phyloP scores from a whole-genome alignment of 768 basidiomycete species.

The Trametes maxima region DNA sequence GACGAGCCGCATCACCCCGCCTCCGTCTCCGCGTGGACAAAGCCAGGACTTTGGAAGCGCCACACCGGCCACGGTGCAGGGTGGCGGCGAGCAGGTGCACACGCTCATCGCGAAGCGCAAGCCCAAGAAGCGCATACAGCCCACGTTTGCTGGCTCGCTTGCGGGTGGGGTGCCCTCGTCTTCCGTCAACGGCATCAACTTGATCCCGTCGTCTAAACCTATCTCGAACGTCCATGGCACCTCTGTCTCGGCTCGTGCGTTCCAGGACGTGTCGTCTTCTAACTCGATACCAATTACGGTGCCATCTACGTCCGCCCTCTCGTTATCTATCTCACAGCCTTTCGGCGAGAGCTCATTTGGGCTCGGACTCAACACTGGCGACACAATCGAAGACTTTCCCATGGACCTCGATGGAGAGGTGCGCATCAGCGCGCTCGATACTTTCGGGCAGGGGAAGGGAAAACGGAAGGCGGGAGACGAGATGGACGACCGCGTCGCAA shows the following conservation, averaged over 20 bases:
- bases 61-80: slow-evolving; percentile 29
- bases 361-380: slow-evolving; percentile 29
- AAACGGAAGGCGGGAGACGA: slow-evolving; percentile 50
- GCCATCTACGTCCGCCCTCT: slow-evolving; percentile 18
- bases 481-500: slow-evolving; percentile 35
- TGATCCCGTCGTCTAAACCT: slow-evolving; percentile 13
- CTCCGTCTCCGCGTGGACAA: slow-evolving; percentile 47
- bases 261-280: slow-evolving; percentile 17
- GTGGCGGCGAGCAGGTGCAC: slow-evolving; percentile 61
- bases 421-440: slow-evolving; percentile 42
- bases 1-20: slow-evolving; percentile 43
- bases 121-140: slow-evolving; percentile 65
- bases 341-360: slow-evolving; percentile 19
- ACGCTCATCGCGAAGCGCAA: slow-evolving; percentile 75
- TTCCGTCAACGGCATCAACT: slow-evolving; percentile 22
- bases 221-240: background rate
- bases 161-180: slow-evolving; percentile 40
- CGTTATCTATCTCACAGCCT: slow-evolving; percentile 18
- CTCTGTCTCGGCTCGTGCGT: slow-evolving; percentile 6
- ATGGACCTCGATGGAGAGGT: slow-evolving; percentile 63
- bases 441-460: slow-evolving; percentile 46
- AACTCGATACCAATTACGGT: slow-evolving; percentile 6
- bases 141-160: slow-evolving; percentile 39
- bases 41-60: slow-evolving; percentile 28
- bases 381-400: slow-evolving; percentile 41